Percentiles rank a stretch among this genome's conserved stretches.
phyloP scores from a whole-genome alignment of 768 basidiomycete species.

The Russula lepida region DNA sequence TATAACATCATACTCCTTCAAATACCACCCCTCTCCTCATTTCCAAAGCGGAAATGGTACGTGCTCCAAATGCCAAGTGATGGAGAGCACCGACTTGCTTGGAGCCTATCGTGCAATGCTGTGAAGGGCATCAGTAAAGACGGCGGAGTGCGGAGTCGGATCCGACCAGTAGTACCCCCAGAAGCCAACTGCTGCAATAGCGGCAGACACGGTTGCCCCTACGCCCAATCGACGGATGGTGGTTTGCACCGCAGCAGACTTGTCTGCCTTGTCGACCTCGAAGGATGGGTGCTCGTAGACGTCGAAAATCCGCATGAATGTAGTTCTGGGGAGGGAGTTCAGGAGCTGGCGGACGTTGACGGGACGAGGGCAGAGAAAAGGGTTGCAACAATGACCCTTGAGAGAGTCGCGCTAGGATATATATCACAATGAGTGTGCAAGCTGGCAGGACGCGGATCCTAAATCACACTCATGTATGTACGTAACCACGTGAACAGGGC shows the following conservation, averaged over 20 bases:
- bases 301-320: slow-evolving; percentile 19
- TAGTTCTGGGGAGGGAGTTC: neutral
- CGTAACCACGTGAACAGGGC: neutral
- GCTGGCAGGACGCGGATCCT: neutral
- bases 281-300: slow-evolving; percentile 22
- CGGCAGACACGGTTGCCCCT: slow-evolving; percentile 12
- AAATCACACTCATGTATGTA: no score
- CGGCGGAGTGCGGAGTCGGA: slow-evolving; percentile 9
- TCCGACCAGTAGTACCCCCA: slow-evolving; percentile 20
- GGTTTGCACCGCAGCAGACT: neutral
- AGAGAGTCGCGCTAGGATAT: neutral
- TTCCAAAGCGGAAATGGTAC: neutral
- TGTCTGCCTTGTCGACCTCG: slow-evolving; percentile 11
- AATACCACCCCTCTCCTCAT: neutral
- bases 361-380: neutral
- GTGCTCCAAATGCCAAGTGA: neutral
- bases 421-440: neutral
- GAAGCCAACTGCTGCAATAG: slow-evolving; percentile 14
- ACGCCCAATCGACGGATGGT: slow-evolving; percentile 17
- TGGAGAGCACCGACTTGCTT: neutral
- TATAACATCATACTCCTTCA: neutral
- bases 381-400: neutral
- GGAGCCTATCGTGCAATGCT: neutral
- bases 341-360: neutral
- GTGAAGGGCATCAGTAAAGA: neutral